phyloP scores from a whole-genome alignment of 2,329 filamentous ascomycete genomes.

The Fusarium nygamai region DNA sequence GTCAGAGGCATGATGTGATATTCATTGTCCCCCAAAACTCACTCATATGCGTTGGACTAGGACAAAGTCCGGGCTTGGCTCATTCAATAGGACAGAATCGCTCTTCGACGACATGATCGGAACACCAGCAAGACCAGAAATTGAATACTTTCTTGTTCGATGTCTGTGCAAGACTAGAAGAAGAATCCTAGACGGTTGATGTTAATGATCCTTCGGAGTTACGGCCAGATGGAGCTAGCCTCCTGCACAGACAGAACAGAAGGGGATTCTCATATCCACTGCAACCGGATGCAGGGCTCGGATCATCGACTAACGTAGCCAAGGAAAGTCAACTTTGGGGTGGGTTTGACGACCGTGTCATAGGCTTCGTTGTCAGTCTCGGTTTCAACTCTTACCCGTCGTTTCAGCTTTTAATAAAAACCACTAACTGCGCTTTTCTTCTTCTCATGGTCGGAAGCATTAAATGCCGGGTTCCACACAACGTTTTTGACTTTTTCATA shows the following conservation, averaged over 20 bases:
- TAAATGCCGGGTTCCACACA: background rate
- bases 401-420: conserved; percentile 19
- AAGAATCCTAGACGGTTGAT: conserved; percentile 4
- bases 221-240: conserved; percentile 34
- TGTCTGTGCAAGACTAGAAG: conserved; percentile 1
- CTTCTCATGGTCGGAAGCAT: background rate
- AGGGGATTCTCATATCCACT: conserved; percentile 23
- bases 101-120: background rate
- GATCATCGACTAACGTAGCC: conserved; percentile 12
- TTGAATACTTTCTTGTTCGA: conserved; percentile 3
- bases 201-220: conserved; percentile 35
- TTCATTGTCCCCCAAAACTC: background rate
- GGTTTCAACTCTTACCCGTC: conserved; percentile 5
- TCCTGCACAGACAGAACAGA: background rate
- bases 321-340: background rate
- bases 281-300: conserved; percentile 23
- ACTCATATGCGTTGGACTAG: background rate
- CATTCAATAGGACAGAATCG: background rate
- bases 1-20: background rate
- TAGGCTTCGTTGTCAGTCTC: conserved; percentile 9
- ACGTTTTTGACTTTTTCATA: background rate
- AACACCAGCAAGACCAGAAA: background rate
- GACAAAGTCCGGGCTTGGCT: background rate
- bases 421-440: background rate
- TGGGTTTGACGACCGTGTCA: conserved; percentile 12